phyloP scores from a whole-genome alignment of 495 filamentous ascomycete species.

The Evansstolkia leycettana region DNA sequence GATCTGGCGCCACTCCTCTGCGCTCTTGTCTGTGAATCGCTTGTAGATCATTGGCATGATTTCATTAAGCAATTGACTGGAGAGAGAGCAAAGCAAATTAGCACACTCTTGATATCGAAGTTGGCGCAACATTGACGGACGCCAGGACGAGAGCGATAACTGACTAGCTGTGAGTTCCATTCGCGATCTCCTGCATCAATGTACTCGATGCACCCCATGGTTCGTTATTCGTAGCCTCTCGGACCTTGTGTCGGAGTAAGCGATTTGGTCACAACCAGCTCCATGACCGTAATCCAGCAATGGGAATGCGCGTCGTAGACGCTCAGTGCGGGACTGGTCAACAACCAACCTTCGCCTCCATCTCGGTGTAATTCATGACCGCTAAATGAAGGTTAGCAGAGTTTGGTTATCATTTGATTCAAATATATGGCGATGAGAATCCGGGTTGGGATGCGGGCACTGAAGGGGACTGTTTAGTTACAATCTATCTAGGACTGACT shows the following conservation, averaged over 20 bases:
- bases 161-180: conserved; percentile 96
- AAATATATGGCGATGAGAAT: too few species aligned
- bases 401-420: too few species aligned
- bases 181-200: conserved; percentile 93
- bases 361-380: conserved; percentile 99
- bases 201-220: conserved; percentile 91
- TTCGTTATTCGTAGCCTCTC: conserved; percentile 96
- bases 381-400: conserved; percentile 37
- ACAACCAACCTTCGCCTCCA: conserved; percentile 82
- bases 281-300: not conserved
- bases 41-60: conserved; percentile 99
- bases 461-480: too few species aligned
- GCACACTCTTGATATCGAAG: not conserved
- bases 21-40: conserved; percentile 94
- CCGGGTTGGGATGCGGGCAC: too few species aligned
- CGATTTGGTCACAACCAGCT: conserved; percentile 6
- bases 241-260: conserved; percentile 47
- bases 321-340: not conserved
- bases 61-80: conserved; percentile 89
- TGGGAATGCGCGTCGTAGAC: not conserved
- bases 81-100: conserved; percentile 5
- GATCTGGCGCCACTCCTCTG: conserved; percentile 98
- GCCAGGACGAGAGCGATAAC: conserved; percentile 19
- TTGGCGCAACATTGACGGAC: conserved; percentile 3
- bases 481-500: conserved; percentile 14